These are phyloP conservation scores for Nitzschia inconspicua DNA, from an alignment of 108 stramenopile genomes.

Conservation along the genomic window DNA sequence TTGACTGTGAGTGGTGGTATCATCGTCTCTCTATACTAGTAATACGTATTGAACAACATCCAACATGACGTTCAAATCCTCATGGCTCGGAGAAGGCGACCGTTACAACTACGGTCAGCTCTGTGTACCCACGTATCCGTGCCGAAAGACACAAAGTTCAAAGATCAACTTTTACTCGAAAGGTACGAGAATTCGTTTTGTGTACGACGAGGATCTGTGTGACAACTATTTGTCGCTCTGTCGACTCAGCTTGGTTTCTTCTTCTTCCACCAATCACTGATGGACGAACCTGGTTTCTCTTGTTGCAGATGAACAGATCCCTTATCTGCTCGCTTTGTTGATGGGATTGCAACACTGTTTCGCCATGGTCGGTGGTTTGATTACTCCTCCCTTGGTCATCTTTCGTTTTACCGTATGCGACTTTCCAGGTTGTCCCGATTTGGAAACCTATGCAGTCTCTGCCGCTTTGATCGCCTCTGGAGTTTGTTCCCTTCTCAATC, in stretches of 20 bases:
- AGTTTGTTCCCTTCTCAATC: slow-evolving; percentile 64
- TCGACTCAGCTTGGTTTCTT: not conserved
- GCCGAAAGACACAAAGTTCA: slow-evolving; percentile 9
- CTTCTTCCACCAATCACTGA: too few relatives aligned
- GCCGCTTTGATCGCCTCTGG: slow-evolving; percentile 72
- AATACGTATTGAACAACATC: too few relatives aligned
- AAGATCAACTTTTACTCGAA: slow-evolving; percentile 38
- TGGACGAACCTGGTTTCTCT: too few relatives aligned
- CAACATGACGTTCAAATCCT: slow-evolving; percentile 35
- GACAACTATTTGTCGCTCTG: too few relatives aligned
- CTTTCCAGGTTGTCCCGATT: slow-evolving; percentile 31
- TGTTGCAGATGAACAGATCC: slow-evolving; percentile 55
- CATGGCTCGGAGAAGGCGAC: slow-evolving; percentile 47
- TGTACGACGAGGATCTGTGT: too few relatives aligned
- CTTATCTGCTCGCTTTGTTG: slow-evolving; percentile 41
- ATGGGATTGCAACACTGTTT: slow-evolving; percentile 78
- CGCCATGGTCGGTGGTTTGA: slow-evolving; percentile 74
- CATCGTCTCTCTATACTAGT: too few relatives aligned
- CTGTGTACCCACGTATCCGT: slow-evolving; percentile 53
- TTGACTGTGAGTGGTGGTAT: too few relatives aligned
- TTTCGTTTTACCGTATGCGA: slow-evolving; percentile 55
- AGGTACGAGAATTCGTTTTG: slow-evolving; percentile 31
- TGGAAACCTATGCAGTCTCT: slow-evolving; percentile 66
- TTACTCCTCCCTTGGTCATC: slow-evolving; percentile 62
- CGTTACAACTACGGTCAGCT: slow-evolving; percentile 52